phyloP scores from a whole-genome alignment of 495 filamentous ascomycete genomes.

The Xylaria venustula region DNA sequence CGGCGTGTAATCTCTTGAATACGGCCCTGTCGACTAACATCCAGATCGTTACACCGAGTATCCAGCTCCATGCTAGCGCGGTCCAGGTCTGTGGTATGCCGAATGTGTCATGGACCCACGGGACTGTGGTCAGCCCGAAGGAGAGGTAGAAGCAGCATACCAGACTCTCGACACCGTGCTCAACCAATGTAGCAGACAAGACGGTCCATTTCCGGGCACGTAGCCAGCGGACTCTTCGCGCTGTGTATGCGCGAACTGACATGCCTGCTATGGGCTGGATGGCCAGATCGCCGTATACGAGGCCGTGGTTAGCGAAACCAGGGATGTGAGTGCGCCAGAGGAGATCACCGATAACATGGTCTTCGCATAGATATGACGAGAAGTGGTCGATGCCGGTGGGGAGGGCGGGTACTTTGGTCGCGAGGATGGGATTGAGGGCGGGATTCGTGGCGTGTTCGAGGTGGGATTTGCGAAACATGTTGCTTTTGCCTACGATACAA shows the following conservation, averaged over 20 bases:
- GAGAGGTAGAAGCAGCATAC: conserved; percentile 77
- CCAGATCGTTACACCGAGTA: conserved; percentile 67
- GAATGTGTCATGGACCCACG: conserved; percentile 54
- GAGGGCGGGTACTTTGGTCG: conserved; percentile 43
- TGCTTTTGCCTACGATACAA: conserved; percentile 95
- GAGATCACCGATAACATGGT: conserved; percentile 91
- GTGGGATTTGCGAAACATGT: conserved; percentile 95
- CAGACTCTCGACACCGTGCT: conserved; percentile 90
- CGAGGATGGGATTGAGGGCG: conserved; percentile 42
- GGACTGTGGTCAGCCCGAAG: conserved; percentile 72
- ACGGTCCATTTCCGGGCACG: conserved; percentile 95
- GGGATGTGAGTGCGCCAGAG: conserved; percentile 67
- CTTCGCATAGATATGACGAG: conserved; percentile 94
- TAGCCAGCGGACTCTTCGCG: conserved; percentile 84
- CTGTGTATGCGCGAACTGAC: conserved; percentile 75
- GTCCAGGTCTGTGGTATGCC: conserved; percentile 67
- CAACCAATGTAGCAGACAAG: conserved; percentile 82
- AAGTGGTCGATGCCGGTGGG: conserved; percentile 84
- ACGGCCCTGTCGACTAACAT: conserved; percentile 69
- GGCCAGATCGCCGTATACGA: conserved; percentile 81
- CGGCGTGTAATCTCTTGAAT: conserved; percentile 70
- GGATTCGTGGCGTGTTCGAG: conserved; percentile 73
- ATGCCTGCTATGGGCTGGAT: conserved; percentile 86
- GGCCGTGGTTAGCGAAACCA: conserved; percentile 72
- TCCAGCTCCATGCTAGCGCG: conserved; percentile 64